phyloP scores from a whole-genome alignment of 257 asterid genomes.

The Gentiana dahurica region DNA sequence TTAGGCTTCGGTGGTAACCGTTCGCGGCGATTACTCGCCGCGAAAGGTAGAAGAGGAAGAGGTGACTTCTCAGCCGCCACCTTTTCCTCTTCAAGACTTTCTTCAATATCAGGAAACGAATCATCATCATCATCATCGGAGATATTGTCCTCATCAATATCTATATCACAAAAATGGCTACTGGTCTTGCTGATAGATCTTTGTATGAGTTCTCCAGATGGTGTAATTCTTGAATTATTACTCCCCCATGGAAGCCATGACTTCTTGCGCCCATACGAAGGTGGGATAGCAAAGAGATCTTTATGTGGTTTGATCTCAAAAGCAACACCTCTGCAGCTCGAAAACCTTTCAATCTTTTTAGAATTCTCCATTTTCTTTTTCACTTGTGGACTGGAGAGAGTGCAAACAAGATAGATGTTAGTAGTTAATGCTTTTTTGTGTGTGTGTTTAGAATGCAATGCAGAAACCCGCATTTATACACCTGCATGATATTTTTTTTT shows the following conservation, averaged over 20 bases:
- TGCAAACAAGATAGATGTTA: too few relatives aligned
- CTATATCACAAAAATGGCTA: conserved; percentile 68
- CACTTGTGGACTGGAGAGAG: too few relatives aligned
- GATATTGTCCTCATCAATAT: conserved; percentile 10
- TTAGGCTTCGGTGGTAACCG: conserved; percentile 13
- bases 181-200: conserved; percentile 49
- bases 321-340: conserved; percentile 73
- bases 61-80: conserved; percentile 6
- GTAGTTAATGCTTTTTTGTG: too few relatives aligned
- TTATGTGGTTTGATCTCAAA: conserved; percentile 60
- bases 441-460: too few relatives aligned
- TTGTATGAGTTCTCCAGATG: conserved; percentile 23
- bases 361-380: conserved; percentile 20
- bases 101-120: conserved; percentile 32
- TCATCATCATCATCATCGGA: conserved; percentile 11
- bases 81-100: conserved; percentile 22
- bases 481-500: too few relatives aligned
- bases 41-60: conserved; percentile 10
- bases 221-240: conserved; percentile 19
- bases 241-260: conserved; percentile 41
- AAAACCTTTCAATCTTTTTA: conserved; percentile 29
- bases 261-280: conserved; percentile 11
- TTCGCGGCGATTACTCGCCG: conserved; percentile 14
- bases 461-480: too few relatives aligned
- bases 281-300: conserved; percentile 34